Evolutionary conservation across 2,329 filamentous ascomycete species (phyloP), one percentile per base, ranked within the genome.

Genomic region (Gyromitra esculenta): DNA sequence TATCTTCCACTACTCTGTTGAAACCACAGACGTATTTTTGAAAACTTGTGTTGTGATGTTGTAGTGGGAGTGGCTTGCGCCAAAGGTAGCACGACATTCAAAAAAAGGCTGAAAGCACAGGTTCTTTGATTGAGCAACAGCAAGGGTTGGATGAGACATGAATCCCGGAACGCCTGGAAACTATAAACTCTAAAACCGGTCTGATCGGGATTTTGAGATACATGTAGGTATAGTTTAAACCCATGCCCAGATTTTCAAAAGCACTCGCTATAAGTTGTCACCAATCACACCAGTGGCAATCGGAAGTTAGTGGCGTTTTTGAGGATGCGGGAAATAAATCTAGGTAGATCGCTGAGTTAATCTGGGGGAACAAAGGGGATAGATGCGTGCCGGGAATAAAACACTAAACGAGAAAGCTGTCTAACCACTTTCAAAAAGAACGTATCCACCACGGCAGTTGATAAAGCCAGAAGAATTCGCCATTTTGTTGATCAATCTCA

Each of bases 251-350:
- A 18, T 18, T n/a, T 15, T 39, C 13, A 39, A 39, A 7, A 37
- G 5, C 5, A 6, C 13, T 59, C 56, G 56, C 11, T 21, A 21
- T 35, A 9, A 6, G 25, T 15, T 3, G 15, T 13, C 1, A 25
- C 35, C 31, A 57, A 57, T 57, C 25, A 5, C 18, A 31, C 18
- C 9, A 35, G 5, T 35, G n/a, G 15, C 25, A 5, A n/a, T 37
- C 15, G 11, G 25, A 15, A 15, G 52, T 31, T 57, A 9, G 15
- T 52, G 13, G 48, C 48, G 11, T 50, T 50, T 50, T n/a, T 6
- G 7, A 50, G 13, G 48, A 45, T 52, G 48, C 18, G n/a, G 15
- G 48, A 52, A 52, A 52, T n/a, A 52, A 52, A 52, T 52, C 48
- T 18, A n/a, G 48, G 2, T 8, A 18, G 18, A 21, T 21, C 48